phyloP scores from a whole-genome alignment of 306 rosid genomes.

The Sicyos edulis region DNA sequence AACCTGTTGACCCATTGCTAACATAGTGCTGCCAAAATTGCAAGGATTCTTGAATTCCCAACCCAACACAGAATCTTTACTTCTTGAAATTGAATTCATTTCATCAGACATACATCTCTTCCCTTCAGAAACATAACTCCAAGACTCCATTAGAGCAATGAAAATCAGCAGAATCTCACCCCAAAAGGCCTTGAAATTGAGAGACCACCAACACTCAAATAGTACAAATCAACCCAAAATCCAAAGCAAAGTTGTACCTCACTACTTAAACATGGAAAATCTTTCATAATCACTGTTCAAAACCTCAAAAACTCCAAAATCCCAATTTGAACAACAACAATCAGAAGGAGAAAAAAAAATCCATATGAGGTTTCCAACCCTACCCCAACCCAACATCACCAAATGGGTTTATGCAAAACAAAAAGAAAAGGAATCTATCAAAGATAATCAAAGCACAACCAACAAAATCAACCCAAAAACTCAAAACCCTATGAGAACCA shows the following conservation, averaged over 20 bases:
- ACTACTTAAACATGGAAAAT: constrained; percentile 1
- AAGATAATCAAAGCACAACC: constrained; percentile 7
- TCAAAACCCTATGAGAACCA: constrained; percentile 37
- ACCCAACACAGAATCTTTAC: constrained; percentile 39
- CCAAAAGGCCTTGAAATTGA: constrained; percentile 12
- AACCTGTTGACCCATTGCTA: constrained; percentile 35
- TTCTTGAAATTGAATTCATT: constrained; percentile 35
- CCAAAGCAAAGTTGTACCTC: constrained; percentile 12
- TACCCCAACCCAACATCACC: not conserved
- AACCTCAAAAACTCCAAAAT: not conserved
- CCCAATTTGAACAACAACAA: constrained; percentile 19
- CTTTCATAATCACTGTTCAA: constrained; percentile 19
- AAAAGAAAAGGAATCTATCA: not conserved
- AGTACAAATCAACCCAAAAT: not conserved
- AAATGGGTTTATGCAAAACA: not conserved
- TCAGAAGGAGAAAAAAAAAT: constrained; percentile 8
- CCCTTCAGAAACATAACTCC: constrained; percentile 64
- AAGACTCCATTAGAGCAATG: constrained; percentile 58
- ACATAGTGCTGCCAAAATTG: constrained; percentile 40
- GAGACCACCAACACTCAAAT: not conserved
- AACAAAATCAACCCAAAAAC: constrained; percentile 19
- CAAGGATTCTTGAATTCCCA: constrained; percentile 59
- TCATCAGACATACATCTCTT: constrained; percentile 52
- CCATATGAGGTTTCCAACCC: constrained; percentile 14
- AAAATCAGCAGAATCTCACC: not conserved